A percentile compares a stretch with the other conserved stretches of the same genome.
These are phyloP conservation scores for Cadophora malorum DNA, from an alignment of 2,329 filamentous ascomycete genomes.

Conservation along the genomic window DNA sequence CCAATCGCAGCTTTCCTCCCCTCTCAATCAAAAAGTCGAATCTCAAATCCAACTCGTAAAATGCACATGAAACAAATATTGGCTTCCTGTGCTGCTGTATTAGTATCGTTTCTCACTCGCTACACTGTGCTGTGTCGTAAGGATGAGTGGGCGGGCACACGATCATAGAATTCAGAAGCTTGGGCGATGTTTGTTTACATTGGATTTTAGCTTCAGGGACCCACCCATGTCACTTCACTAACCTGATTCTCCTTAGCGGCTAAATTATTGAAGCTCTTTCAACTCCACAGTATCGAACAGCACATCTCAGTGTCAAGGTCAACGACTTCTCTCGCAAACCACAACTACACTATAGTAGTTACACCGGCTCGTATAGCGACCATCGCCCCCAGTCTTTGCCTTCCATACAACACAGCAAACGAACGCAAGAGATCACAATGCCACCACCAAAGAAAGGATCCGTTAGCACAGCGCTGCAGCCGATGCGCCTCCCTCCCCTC, in stretches of 20 bases:
- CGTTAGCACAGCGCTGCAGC: slow-evolving; percentile 39
- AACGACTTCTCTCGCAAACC: background rate
- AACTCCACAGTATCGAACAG: slow-evolving; percentile 4
- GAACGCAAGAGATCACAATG: slow-evolving; percentile 39
- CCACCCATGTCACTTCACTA: background rate
- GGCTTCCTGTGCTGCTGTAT: background rate
- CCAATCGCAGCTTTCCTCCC: background rate
- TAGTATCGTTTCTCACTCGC: background rate
- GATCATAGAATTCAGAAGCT: slow-evolving; percentile 1
- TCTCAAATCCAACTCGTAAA: background rate
- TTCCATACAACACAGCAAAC: background rate
- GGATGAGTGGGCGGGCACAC: slow-evolving; percentile 23
- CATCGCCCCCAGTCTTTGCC: background rate
- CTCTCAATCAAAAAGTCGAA: background rate
- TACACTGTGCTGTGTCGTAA: slow-evolving; percentile 24
- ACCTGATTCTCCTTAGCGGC: slow-evolving; percentile 29
- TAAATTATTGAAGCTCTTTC: slow-evolving; percentile 33
- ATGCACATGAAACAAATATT: background rate
- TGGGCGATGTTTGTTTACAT: slow-evolving; percentile 36
- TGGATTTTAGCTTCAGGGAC: slow-evolving; percentile 1
- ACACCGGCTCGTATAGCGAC: no score
- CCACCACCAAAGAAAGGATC: slow-evolving; percentile 35
- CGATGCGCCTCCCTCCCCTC: slow-evolving; percentile 59
- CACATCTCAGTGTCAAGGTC: background rate
- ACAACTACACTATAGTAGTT: no score